A percentile compares a stretch with the other conserved stretches of the same genome.
Evolutionary conservation across 2,329 filamentous ascomycete genomes (phyloP).

Genomic region (Alternaria arborescens): DNA sequence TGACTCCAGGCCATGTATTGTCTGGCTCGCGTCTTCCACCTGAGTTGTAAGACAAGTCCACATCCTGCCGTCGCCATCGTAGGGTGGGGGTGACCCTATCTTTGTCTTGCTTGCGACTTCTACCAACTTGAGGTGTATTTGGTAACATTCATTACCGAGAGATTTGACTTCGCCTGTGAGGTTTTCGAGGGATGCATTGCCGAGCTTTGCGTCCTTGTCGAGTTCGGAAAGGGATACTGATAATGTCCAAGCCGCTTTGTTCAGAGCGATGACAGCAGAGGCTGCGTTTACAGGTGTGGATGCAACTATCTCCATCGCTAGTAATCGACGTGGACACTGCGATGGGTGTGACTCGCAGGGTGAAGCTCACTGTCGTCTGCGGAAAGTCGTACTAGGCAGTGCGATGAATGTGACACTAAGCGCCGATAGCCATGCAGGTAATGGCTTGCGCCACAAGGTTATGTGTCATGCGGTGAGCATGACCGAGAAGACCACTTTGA

Average conservation of each 20-base stretch:
- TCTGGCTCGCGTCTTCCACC: slow-evolving; percentile 22
- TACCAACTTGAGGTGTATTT: slow-evolving; percentile 27
- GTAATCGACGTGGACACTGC: not conserved
- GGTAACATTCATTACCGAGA: slow-evolving; percentile 32
- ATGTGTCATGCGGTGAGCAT: not conserved
- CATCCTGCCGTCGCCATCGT: slow-evolving; percentile 18
- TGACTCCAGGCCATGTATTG: slow-evolving; percentile 22
- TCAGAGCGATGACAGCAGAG: slow-evolving; percentile 21
- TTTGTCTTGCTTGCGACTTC: slow-evolving; percentile 14
- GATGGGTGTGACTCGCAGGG: not conserved
- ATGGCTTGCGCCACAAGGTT: slow-evolving; percentile 1
- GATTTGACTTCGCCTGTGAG: slow-evolving; percentile 26
- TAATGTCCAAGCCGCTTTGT: slow-evolving; percentile 29
- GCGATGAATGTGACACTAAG: not conserved
- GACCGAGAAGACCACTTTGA: not conserved
- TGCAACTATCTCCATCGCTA: slow-evolving; percentile 13
- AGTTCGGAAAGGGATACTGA: slow-evolving; percentile 27
- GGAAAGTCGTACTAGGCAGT: slow-evolving; percentile 4
- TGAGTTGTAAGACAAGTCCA: slow-evolving; percentile 26
- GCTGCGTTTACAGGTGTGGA: slow-evolving; percentile 16
- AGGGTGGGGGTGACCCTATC: slow-evolving; percentile 5
- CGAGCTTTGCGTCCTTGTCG: slow-evolving; percentile 12
- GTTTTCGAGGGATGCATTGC: slow-evolving; percentile 16
- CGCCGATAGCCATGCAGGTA: not conserved
- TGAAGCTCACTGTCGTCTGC: not conserved